Evolutionary conservation across 1,139 yeast species (phyloP).

Genomic region (Pneumocystis murina): DNA sequence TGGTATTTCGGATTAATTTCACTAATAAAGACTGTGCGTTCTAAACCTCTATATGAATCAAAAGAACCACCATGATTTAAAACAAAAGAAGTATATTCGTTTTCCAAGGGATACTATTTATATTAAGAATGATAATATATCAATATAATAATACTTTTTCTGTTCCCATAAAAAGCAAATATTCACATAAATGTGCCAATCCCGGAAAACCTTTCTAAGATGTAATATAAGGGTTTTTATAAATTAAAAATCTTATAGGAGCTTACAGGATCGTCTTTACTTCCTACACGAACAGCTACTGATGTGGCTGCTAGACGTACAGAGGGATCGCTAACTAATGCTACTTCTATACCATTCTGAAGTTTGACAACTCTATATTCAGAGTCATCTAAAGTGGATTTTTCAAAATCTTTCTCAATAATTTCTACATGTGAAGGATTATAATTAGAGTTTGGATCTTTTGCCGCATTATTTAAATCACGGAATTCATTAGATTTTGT

Average conservation of each 20-base stretch:
- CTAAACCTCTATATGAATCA: constrained; percentile 80
- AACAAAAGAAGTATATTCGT: constrained; percentile 66
- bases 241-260: background rate
- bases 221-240: background rate
- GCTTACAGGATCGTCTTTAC: constrained; percentile 56
- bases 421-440: background rate
- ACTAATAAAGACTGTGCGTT: constrained; percentile 81
- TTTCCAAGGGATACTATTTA: constrained; percentile 63
- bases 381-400: background rate
- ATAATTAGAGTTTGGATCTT: background rate
- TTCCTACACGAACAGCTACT: constrained; percentile 78
- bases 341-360: constrained; percentile 53
- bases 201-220: constrained; percentile 46
- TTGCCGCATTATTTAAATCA: background rate
- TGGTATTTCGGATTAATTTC: constrained; percentile 64
- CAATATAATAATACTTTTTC: constrained; percentile 24
- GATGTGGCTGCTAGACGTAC: constrained; percentile 91
- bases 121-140: background rate
- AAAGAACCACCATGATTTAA: constrained; percentile 54
- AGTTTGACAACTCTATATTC: constrained; percentile 50
- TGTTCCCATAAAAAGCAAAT: constrained; percentile 92
- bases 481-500: background rate
- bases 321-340: constrained; percentile 68
- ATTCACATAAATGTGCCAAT: constrained; percentile 93
- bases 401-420: background rate